These are phyloP conservation scores for Fusarium continuum DNA, from an alignment of 2,329 filamentous ascomycete genomes.

Conservation along the genomic window DNA sequence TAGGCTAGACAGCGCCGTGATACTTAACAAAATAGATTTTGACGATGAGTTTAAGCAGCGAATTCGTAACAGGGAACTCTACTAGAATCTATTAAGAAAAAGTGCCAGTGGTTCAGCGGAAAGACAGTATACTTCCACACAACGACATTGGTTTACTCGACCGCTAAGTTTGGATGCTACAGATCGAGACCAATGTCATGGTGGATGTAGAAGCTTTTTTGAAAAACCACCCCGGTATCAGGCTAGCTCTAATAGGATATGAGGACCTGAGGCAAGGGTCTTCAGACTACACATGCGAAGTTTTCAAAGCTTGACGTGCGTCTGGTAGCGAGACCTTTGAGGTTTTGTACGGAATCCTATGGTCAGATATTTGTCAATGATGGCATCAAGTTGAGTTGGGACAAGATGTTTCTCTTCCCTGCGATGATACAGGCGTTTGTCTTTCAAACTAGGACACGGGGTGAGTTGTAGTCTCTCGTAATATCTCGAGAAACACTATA, in stretches of 20 bases:
- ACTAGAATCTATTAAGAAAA: background rate
- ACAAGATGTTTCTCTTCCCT: background rate
- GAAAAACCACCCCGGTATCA: background rate
- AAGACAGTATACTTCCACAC: slow-evolving; percentile 6
- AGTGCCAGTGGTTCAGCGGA: background rate
- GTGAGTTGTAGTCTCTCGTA: background rate
- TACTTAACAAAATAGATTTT: background rate
- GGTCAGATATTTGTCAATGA: background rate
- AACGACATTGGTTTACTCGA: background rate
- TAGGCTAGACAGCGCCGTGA: background rate
- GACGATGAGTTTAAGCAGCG: background rate
- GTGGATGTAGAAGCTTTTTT: background rate
- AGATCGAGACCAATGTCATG: background rate
- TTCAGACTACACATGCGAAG: background rate
- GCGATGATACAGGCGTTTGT: background rate
- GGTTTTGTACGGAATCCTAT: background rate
- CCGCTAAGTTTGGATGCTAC: background rate
- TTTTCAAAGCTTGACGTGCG: background rate
- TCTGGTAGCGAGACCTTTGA: background rate
- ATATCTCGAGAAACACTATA: background rate
- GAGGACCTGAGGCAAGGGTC: background rate
- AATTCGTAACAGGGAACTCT: background rate
- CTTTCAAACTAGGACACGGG: background rate
- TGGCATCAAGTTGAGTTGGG: background rate
- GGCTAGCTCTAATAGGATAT: background rate